Evolutionary conservation across 768 basidiomycete species (phyloP).

Genomic region (Pleurotus giganteus): DNA sequence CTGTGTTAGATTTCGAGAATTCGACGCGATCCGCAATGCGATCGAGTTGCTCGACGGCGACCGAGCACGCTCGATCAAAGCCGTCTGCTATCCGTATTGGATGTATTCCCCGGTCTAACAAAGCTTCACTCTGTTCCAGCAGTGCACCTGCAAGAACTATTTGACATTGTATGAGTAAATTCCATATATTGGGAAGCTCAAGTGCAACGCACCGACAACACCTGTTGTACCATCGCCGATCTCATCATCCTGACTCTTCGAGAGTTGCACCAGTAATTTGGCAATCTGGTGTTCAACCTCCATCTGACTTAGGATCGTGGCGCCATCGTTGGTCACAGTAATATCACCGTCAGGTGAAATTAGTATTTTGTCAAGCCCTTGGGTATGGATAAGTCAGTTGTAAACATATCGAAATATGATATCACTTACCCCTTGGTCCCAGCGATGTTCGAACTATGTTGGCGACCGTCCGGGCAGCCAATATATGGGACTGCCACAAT

Average conservation of each 20-base stretch:
- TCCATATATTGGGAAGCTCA: conserved; percentile 8
- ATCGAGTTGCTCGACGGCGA: conserved; percentile 90
- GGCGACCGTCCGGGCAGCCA: conserved; percentile 90
- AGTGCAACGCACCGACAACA: conserved; percentile 80
- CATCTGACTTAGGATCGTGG: conserved; percentile 98
- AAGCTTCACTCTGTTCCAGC: conserved; percentile 87
- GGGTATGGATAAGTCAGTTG: conserved; percentile 4
- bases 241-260: conserved; percentile 98
- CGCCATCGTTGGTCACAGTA: conserved; percentile 98
- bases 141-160: conserved; percentile 96
- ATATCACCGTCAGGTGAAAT: conserved; percentile 98
- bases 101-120: conserved; percentile 99
- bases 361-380: conserved; percentile 93
- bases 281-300: conserved; percentile 99
- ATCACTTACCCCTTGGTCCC: conserved; percentile 79
- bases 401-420: conserved; percentile 10
- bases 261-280: conserved; percentile 93
- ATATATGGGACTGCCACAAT: conserved; percentile 76
- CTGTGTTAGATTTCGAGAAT: conserved; percentile 78
- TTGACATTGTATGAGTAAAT: not conserved
- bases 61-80: conserved; percentile 90
- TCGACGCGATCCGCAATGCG: conserved; percentile 87
- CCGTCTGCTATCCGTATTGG: conserved; percentile 99
- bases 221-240: conserved; percentile 99
- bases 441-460: conserved; percentile 95